Evolutionary conservation across 129 eudicot genomes (phyloP).

Genomic region (Helianthus annuus): DNA sequence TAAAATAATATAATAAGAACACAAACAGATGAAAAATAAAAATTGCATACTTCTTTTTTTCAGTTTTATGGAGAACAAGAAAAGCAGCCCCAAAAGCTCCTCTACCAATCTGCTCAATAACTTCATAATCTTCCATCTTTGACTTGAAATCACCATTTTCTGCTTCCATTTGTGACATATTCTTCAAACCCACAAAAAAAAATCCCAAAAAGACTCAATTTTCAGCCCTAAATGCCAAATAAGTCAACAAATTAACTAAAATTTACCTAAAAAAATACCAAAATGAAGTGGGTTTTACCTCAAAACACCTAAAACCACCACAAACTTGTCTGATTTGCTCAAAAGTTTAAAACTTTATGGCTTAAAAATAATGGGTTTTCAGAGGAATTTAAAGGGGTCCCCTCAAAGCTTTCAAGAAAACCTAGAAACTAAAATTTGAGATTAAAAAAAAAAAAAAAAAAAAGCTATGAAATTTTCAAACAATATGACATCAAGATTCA

Average conservation of each 20-base stretch:
- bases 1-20: constrained; percentile 3
- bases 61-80: constrained; percentile 85
- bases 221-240: constrained; percentile 6
- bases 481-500: constrained; percentile 49
- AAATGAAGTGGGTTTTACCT: constrained; percentile 30
- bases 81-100: constrained; percentile 92
- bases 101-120: constrained; percentile 97
- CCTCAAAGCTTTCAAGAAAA: constrained; percentile 21
- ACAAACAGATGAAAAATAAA: constrained; percentile 14
- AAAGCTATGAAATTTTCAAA: constrained; percentile 10
- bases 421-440: constrained; percentile 21
- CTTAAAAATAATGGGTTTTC: constrained; percentile 17
- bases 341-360: background rate
- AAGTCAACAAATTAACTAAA: constrained; percentile 22
- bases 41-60: constrained; percentile 68
- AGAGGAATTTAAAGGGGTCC: constrained; percentile 5
- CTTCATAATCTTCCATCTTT: constrained; percentile 88
- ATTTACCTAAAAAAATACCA: background rate
- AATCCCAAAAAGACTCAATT: background rate
- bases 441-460: constrained; percentile 18
- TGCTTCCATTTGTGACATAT: constrained; percentile 47
- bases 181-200: constrained; percentile 23
- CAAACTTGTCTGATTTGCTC: constrained; percentile 22
- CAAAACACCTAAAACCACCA: constrained; percentile 31
- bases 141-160: constrained; percentile 62